These are phyloP conservation scores for Zostera marina DNA, from an alignment of 116 monocot genomes.

Conservation along the genomic window DNA sequence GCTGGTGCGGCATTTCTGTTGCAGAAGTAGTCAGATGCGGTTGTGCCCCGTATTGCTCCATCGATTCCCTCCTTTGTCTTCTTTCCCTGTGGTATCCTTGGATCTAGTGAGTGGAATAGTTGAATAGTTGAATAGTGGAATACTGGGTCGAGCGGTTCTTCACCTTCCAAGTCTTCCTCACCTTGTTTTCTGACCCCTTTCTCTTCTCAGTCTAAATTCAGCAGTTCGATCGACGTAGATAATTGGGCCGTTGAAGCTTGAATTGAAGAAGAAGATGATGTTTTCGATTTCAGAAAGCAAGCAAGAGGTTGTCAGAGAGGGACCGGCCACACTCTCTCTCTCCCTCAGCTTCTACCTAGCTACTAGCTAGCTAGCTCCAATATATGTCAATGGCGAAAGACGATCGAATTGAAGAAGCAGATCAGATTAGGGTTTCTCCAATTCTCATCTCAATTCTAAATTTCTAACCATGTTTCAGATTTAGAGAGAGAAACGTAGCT, in stretches of 20 bases:
- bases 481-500: not conserved
- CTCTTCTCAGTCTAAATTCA: not conserved
- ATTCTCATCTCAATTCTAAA: not conserved
- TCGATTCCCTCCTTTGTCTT: too few species aligned
- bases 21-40: not conserved
- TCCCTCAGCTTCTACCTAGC: too few species aligned
- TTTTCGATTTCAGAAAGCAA: slow-evolving; percentile 5
- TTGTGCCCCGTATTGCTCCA: not conserved
- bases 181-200: too few species aligned
- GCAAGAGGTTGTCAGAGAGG: slow-evolving; percentile 16
- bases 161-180: too few species aligned
- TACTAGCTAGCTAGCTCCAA: too few species aligned
- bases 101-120: too few species aligned
- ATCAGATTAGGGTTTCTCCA: too few species aligned
- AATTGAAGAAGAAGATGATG: slow-evolving; percentile 7
- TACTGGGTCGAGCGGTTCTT: too few species aligned
- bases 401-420: not conserved
- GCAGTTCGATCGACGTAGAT: slow-evolving; percentile 3
- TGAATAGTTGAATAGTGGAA: too few species aligned
- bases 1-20: not conserved
- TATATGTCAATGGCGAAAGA: not conserved
- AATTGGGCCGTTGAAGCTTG: slow-evolving; percentile 5
- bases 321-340: slow-evolving; percentile 6
- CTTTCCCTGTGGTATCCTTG: too few species aligned
- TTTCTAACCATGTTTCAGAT: not conserved